Evolutionary conservation across 805 yeast genomes (phyloP), one percentile per base, ranked within the genome.

Genomic region (Candida silvicultrix): DNA sequence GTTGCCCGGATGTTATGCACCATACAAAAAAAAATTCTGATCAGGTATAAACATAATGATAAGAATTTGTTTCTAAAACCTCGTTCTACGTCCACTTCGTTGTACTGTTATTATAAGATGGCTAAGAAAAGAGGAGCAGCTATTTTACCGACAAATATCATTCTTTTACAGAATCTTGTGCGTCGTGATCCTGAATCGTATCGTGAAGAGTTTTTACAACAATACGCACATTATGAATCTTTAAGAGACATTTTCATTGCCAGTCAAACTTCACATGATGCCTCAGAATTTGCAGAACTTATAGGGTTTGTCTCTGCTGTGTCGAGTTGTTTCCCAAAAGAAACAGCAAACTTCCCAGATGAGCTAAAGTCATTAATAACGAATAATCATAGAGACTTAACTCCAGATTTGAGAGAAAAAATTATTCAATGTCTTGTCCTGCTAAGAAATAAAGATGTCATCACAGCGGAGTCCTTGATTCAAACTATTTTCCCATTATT

Each of bases 111-210:
- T 5, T 34, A 18, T 18, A 34, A 34, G 14, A 92, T 92, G 98
- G 96, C 78, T 32, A 87, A 83, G 66, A 77, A 82, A 64, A 82
- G 86, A 68, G 86, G 97, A 77, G 94, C 96, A 23, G 97, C 97
- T 40, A 76, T 90, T 47, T 71, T 92, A 62, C 98, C 98, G 11
- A 86, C 89, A 18, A 94, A 94, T 66, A 85, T 94, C 61, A 90
- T 95, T 35, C 70, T 92, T 51, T 69, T 94, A 49, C 99, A 94
- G 68, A 94, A 94, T 64, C 74, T 94, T 52, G 95, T 94, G 10
- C 84, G 90, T 56, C 76, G 97, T 57, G 99, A 94, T 64, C 97
- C 99, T 2, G 85, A 78, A 56, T 90, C 98, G 0, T 94, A 94
- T 63, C 80, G 81, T 49, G 99, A 94, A 66, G 99, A 94, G 65